A percentile compares a stretch with the other conserved stretches of the same genome.
These are phyloP conservation scores for Maudiozyma humilis DNA, from an alignment of 1,139 yeast genomes.

Conservation along the genomic window DNA sequence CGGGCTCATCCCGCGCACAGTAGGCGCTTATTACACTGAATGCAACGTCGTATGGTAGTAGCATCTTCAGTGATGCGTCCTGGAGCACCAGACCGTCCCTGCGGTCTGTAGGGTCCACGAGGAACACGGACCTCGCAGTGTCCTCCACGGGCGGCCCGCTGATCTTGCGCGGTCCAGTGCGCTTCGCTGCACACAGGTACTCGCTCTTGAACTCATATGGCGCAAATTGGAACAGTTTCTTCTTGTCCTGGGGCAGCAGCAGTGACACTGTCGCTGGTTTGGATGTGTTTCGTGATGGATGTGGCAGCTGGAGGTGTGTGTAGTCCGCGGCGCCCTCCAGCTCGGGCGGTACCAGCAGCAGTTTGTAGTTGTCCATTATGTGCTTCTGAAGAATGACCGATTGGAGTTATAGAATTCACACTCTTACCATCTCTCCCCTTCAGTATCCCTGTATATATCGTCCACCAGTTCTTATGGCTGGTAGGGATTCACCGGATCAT, in stretches of 20 bases:
- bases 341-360: not conserved
- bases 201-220: slow-evolving; percentile 4
- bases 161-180: slow-evolving; percentile 9
- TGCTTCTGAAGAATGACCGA: too few species aligned
- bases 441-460: too few species aligned
- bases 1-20: slow-evolving; percentile 30
- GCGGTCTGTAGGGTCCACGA: slow-evolving; percentile 28
- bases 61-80: slow-evolving; percentile 35
- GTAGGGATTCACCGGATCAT: not conserved
- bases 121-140: slow-evolving; percentile 32
- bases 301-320: slow-evolving; percentile 18
- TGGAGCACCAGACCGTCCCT: slow-evolving; percentile 27
- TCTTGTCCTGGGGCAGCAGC: slow-evolving; percentile 15
- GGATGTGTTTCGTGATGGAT: slow-evolving; percentile 19
- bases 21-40: slow-evolving; percentile 36
- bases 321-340: not conserved
- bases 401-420: too few species aligned
- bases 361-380: not conserved
- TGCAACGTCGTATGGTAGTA: slow-evolving; percentile 38
- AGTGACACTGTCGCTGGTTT: not conserved
- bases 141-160: slow-evolving; percentile 18
- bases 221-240: slow-evolving; percentile 24
- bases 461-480: too few species aligned
- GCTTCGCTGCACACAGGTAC: slow-evolving; percentile 3
- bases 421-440: too few species aligned